Percentiles rank a stretch among this genome's conserved stretches.
Evolutionary conservation across 2,329 filamentous ascomycete genomes (phyloP).

Genomic region (Penicillium palitans): DNA sequence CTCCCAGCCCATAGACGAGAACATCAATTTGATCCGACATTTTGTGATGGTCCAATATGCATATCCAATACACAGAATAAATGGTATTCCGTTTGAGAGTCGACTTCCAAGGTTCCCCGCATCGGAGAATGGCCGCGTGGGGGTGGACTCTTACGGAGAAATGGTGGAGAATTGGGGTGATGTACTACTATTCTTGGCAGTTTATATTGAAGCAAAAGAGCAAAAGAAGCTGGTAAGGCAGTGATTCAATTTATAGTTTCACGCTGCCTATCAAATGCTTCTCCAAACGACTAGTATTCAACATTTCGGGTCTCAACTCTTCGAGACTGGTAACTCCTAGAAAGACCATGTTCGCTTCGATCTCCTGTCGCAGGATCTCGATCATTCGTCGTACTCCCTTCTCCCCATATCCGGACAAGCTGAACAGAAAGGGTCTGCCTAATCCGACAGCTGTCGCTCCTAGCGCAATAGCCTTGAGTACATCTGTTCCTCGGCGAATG

Average conservation of each 20-base stretch:
- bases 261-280: slow-evolving; percentile 33
- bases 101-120: background rate
- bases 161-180: background rate
- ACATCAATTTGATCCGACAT: slow-evolving; percentile 43
- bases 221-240: too few relatives aligned
- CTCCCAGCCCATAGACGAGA: slow-evolving; percentile 56
- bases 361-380: slow-evolving; percentile 35
- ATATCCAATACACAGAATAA: background rate
- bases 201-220: background rate
- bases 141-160: background rate
- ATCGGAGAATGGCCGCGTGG: slow-evolving; percentile 7
- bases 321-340: slow-evolving; percentile 30
- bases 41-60: background rate
- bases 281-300: slow-evolving; percentile 36
- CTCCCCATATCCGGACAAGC: slow-evolving; percentile 59
- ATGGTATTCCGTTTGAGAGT: background rate
- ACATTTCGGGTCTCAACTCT: slow-evolving; percentile 32
- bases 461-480: slow-evolving; percentile 66
- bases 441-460: slow-evolving; percentile 65
- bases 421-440: slow-evolving; percentile 62
- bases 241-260: slow-evolving; percentile 25
- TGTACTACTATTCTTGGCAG: background rate
- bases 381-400: slow-evolving; percentile 53
- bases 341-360: slow-evolving; percentile 39
- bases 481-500: slow-evolving; percentile 64